phyloP scores from a whole-genome alignment of 129 eudicot species.

The Pulicaria dysenterica region DNA sequence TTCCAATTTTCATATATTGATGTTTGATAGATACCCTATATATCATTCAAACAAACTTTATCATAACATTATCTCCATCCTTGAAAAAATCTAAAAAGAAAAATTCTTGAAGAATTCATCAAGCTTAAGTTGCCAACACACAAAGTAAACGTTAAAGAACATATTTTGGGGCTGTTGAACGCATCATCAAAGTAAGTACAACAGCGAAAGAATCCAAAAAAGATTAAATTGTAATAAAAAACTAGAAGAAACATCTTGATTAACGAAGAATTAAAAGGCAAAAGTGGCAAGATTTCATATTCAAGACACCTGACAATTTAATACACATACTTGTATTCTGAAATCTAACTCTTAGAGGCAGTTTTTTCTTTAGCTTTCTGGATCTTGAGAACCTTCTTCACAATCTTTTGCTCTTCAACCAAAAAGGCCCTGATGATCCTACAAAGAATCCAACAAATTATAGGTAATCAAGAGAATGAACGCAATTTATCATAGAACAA shows the following conservation, averaged over 20 bases:
- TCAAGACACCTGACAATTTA: conserved; percentile 18
- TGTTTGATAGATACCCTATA: too few relatives aligned
- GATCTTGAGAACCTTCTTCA: conserved; percentile 91
- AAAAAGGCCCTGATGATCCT: conserved; percentile 87
- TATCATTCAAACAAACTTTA: too few relatives aligned
- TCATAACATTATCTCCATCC: too few relatives aligned
- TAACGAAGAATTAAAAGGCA: background rate
- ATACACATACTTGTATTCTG: conserved; percentile 20
- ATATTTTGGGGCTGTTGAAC: background rate
- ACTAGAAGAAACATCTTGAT: background rate
- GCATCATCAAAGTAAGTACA: background rate
- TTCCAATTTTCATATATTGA: too few relatives aligned
- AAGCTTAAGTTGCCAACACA: too few relatives aligned
- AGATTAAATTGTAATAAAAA: conserved; percentile 1
- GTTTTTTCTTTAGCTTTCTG: conserved; percentile 77
- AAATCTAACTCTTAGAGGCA: conserved; percentile 53
- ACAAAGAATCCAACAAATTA: background rate
- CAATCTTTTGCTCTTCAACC: conserved; percentile 90
- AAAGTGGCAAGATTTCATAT: conserved; percentile 20
- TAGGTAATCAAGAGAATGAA: background rate
- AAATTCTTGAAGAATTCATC: too few relatives aligned
- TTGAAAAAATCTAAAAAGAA: too few relatives aligned
- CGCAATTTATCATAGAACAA: background rate
- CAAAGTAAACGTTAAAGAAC: too few relatives aligned
- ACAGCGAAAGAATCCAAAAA: background rate